Evolutionary conservation across 371 early-diverging fungal genomes (phyloP), one percentile per base, ranked within the genome.

Genomic region (Saksenaea oblongispora): DNA sequence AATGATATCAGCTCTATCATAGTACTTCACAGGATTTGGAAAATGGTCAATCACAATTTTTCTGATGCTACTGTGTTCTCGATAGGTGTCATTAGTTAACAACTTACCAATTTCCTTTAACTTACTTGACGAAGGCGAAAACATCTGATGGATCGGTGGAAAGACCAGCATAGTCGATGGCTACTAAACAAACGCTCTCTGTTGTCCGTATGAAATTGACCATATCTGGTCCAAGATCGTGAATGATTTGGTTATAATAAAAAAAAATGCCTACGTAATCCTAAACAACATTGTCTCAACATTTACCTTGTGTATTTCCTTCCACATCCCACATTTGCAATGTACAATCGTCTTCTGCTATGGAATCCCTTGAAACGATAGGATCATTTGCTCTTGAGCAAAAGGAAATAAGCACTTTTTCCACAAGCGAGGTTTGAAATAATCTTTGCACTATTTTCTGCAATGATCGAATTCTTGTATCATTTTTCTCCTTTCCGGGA

Each of bases 341-440:
- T 22, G 22, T 18, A 18, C 47, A 10, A 47, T 22, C 47, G 22
- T n/a, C 22, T 18, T 47, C 1, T n/a, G 47, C 22, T 47, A 47
- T 47, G 22, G 47, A 18, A 18, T 47, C 47, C 47, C 47, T 47
- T 47, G 47, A 47, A 18, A 47, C 0, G 22, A 47, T 47, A n/a
- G 47, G 47, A n/a, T 47, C 47, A 22, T 18, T 47, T 47, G 47
- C 22, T 5, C 22, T 47, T 18, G 47, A 22, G 47, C 47, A 18
- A 5, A 47, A 18, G 47, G 57, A 42, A 2, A 56, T 47, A 41
- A 63, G 44, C 18, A 56, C 63, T 44, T 63, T 63, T 34, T 63
- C 57, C n/a, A 63, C 47, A 26, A 56, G 47, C 1, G 63, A 63
- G 15, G 56, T 24, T 35, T 56, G 54, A 56, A 22, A 28, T 31